phyloP scores from a whole-genome alignment of 192 early-diverging fungal species.

The Coemansia furcata region DNA sequence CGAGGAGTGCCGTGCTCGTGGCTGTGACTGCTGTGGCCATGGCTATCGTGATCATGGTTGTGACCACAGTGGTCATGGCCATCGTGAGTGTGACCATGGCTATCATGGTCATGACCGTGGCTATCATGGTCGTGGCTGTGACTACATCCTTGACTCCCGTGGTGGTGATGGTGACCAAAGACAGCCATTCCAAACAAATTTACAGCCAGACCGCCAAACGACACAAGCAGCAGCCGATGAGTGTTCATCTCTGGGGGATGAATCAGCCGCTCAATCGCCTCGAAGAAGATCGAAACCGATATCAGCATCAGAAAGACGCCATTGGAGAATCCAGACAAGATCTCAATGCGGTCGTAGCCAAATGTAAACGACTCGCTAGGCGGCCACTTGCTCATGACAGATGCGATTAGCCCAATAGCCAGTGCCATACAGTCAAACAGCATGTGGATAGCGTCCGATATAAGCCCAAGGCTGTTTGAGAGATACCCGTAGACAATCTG shows the following conservation, averaged over 20 bases:
- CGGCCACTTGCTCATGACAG: constrained; percentile 90
- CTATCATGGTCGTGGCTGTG: constrained; percentile 56
- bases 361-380: constrained; percentile 66
- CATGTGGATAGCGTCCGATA: constrained; percentile 98
- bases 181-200: constrained; percentile 92
- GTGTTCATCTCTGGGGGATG: constrained; percentile 86
- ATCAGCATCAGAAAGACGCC: constrained; percentile 88
- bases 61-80: constrained; percentile 53
- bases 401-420: constrained; percentile 81
- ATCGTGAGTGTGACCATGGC: constrained; percentile 34
- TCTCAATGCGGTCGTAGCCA: constrained; percentile 89
- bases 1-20: constrained; percentile 54
- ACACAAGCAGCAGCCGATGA: constrained; percentile 79
- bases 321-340: constrained; percentile 89
- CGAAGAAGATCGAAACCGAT: constrained; percentile 86
- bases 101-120: constrained; percentile 13
- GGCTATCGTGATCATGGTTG: constrained; percentile 50
- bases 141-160: constrained; percentile 59
- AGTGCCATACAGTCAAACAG: constrained; percentile 94
- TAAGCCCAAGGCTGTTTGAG: constrained; percentile 85
- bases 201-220: constrained; percentile 85
- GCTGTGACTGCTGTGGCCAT: constrained; percentile 19
- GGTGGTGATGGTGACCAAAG: constrained; percentile 80
- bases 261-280: constrained; percentile 84
- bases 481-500: constrained; percentile 79